phyloP scores from a whole-genome alignment of 805 yeast species.

The Metschnikowia reukaufii region DNA sequence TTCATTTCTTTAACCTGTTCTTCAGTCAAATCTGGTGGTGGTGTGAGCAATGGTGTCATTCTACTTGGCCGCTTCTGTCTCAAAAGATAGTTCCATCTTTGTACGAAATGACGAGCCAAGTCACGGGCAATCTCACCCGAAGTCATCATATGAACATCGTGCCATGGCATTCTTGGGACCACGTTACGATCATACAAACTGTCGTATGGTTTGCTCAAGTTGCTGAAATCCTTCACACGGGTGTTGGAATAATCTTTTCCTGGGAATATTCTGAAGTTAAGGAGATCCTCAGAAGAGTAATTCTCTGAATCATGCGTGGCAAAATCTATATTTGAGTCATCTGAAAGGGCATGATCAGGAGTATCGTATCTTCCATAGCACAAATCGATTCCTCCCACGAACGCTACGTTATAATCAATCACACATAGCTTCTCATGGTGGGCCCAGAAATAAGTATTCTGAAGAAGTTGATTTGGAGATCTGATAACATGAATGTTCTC shows the following conservation, averaged over 20 bases:
- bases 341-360: slow-evolving; percentile 88
- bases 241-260: slow-evolving; percentile 98
- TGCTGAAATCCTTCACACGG: slow-evolving; percentile 81
- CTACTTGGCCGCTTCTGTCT: slow-evolving; percentile 95
- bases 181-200: slow-evolving; percentile 82
- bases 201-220: slow-evolving; percentile 81
- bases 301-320: slow-evolving; percentile 30
- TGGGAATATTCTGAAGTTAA: slow-evolving; percentile 71
- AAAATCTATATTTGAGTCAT: slow-evolving; percentile 54
- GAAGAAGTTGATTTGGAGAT: slow-evolving; percentile 92
- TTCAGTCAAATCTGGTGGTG: slow-evolving; percentile 83
- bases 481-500: slow-evolving; percentile 86
- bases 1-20: slow-evolving; percentile 65
- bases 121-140: slow-evolving; percentile 95
- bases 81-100: slow-evolving; percentile 92
- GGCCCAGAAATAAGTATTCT: slow-evolving; percentile 96
- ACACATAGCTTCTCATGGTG: slow-evolving; percentile 94
- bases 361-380: slow-evolving; percentile 97
- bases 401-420: slow-evolving; percentile 84
- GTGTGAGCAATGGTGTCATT: slow-evolving; percentile 85
- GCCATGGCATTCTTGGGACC: slow-evolving; percentile 99
- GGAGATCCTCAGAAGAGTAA: slow-evolving; percentile 40
- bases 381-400: slow-evolving; percentile 92
- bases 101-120: slow-evolving; percentile 89
- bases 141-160: slow-evolving; percentile 95